Evolutionary conservation across 331 rosid genomes (phyloP).

Genomic region (Arachis monticola): DNA sequence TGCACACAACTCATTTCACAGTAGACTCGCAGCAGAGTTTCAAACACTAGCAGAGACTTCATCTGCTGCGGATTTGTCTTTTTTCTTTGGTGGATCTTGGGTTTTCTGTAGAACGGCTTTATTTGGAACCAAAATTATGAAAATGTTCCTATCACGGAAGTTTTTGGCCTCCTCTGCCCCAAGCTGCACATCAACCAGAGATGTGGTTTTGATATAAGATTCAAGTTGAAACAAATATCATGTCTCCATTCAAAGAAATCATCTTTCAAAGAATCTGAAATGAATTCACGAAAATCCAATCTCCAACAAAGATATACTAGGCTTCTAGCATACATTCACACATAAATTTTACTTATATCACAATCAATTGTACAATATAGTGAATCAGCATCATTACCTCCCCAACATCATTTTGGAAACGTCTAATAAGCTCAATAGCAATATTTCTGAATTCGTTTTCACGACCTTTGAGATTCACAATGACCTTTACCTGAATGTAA

Average conservation of each 20-base stretch:
- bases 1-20: slow-evolving; percentile 43
- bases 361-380: slow-evolving; percentile 5
- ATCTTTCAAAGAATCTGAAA: background rate
- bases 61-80: slow-evolving; percentile 56
- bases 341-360: background rate
- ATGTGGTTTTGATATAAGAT: slow-evolving; percentile 39
- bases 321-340: background rate
- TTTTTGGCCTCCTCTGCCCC: slow-evolving; percentile 85
- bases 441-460: slow-evolving; percentile 90
- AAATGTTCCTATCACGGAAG: slow-evolving; percentile 77
- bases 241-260: slow-evolving; percentile 30
- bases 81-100: slow-evolving; percentile 77
- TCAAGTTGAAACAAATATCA: background rate
- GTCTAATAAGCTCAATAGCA: slow-evolving; percentile 83
- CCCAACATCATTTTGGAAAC: slow-evolving; percentile 88
- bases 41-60: slow-evolving; percentile 75
- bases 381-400: slow-evolving; percentile 63
- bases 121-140: slow-evolving; percentile 77
- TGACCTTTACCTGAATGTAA: slow-evolving; percentile 79
- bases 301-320: slow-evolving; percentile 10
- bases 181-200: slow-evolving; percentile 62
- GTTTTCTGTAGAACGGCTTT: slow-evolving; percentile 73
- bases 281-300: slow-evolving; percentile 13
- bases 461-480: slow-evolving; percentile 95
- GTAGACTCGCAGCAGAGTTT: slow-evolving; percentile 37